phyloP scores from a whole-genome alignment of 768 basidiomycete species.

The Calocybe indica region DNA sequence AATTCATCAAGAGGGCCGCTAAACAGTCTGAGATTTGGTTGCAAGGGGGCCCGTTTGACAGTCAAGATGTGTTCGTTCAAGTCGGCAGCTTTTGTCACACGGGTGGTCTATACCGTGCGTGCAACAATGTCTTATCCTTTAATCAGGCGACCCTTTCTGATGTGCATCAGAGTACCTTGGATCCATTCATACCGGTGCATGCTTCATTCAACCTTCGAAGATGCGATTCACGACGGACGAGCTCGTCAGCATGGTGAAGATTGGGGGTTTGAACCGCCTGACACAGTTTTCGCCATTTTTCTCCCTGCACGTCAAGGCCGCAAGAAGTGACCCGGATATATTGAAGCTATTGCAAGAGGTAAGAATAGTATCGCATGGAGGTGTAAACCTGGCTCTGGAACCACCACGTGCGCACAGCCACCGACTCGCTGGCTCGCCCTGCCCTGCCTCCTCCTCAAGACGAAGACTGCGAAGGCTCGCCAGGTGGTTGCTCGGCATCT shows the following conservation, averaged over 20 bases:
- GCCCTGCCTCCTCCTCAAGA: too few relatives aligned
- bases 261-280: conserved; percentile 65
- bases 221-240: conserved; percentile 64
- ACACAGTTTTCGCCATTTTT: conserved; percentile 74
- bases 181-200: conserved; percentile 63
- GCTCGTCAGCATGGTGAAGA: conserved; percentile 62
- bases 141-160: conserved; percentile 9
- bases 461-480: too few relatives aligned
- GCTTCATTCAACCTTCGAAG: conserved; percentile 64
- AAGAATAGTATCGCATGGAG: too few relatives aligned
- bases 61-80: conserved; percentile 50
- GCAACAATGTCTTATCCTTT: too few relatives aligned
- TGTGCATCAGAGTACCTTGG: conserved; percentile 57
- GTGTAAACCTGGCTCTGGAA: conserved; percentile 29
- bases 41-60: conserved; percentile 13
- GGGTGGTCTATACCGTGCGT: conserved; percentile 68
- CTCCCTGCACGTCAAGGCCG: conserved; percentile 43
- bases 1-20: conserved; percentile 45
- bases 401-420: too few relatives aligned
- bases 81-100: conserved; percentile 84
- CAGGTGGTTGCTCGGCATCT: too few relatives aligned
- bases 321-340: conserved; percentile 24
- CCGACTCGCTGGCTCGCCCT: too few relatives aligned
- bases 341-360: too few relatives aligned
- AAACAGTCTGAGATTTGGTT: conserved; percentile 31